A percentile compares a stretch with the other conserved stretches of the same genome.
phyloP scores from a whole-genome alignment of 257 asterid genomes.

The Ocimum tenuiflorum region DNA sequence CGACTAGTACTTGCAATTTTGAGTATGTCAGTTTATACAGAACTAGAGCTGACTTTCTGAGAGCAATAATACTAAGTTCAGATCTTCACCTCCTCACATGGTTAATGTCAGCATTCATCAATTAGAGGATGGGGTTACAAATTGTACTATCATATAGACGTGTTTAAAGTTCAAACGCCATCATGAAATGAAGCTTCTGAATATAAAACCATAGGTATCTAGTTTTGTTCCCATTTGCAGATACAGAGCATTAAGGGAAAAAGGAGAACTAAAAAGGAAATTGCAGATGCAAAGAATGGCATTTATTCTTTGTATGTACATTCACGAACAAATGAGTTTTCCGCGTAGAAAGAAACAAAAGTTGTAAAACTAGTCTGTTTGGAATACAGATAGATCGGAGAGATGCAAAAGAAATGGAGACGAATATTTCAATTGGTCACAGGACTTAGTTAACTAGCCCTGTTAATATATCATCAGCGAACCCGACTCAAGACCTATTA shows the following conservation, averaged over 20 bases:
- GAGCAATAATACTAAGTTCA: neutral
- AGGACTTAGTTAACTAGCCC: no score
- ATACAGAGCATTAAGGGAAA: no score
- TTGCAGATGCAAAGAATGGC: neutral
- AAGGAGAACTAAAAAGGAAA: neutral
- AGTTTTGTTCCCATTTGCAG: no score
- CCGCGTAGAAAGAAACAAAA: neutral
- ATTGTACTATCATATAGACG: no score
- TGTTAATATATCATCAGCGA: no score
- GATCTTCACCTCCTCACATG: no score
- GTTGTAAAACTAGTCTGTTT: slow-evolving; percentile 3
- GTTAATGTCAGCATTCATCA: no score
- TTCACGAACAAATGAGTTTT: slow-evolving; percentile 3
- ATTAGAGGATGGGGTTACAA: no score
- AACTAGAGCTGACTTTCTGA: neutral
- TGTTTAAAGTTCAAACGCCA: no score
- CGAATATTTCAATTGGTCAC: neutral
- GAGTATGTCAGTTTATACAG: neutral
- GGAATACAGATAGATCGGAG: neutral
- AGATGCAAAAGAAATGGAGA: neutral
- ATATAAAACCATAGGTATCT: no score
- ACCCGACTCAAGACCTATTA: neutral
- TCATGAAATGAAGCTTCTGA: no score
- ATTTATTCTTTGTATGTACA: neutral
- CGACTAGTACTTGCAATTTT: no score